Evolutionary conservation across 2,329 filamentous ascomycete species (phyloP).

Genomic region (Emergomyces orientalis): DNA sequence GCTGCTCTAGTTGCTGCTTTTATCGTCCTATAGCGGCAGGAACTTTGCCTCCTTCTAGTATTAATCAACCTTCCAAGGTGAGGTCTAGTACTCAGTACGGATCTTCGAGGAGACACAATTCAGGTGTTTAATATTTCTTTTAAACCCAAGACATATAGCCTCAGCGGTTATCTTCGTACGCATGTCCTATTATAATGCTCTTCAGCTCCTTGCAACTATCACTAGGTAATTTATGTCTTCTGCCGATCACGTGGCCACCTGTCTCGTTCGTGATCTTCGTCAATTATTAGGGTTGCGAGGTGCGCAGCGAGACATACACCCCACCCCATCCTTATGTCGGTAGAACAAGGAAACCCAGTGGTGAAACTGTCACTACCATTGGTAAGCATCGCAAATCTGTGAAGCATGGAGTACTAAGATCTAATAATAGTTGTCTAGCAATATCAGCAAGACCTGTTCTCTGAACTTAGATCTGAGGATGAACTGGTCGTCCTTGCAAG

Average conservation of each 20-base stretch:
- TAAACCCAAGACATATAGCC: not conserved
- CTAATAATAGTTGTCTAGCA: conserved; percentile 37
- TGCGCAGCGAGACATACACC: no score
- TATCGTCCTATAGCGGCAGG: not conserved
- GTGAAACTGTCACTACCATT: conserved; percentile 57
- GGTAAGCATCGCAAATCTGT: conserved; percentile 28
- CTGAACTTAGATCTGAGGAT: conserved; percentile 81
- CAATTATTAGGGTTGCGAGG: not conserved
- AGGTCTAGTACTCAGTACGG: no score
- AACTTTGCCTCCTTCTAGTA: not conserved
- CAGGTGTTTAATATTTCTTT: not conserved
- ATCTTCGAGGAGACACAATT: not conserved
- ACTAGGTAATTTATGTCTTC: not conserved
- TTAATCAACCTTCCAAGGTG: not conserved
- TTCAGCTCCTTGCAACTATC: not conserved
- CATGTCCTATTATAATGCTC: not conserved
- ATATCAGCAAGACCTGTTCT: conserved; percentile 94
- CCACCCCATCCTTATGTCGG: conserved; percentile 11
- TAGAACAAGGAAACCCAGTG: conserved; percentile 8
- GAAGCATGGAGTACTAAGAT: not conserved
- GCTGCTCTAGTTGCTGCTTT: not conserved
- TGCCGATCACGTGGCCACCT: conserved; percentile 8
- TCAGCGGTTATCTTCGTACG: not conserved
- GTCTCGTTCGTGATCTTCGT: conserved; percentile 5
- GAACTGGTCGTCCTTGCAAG: conserved; percentile 85